Base-by-base conservation (phyloP, 805 yeast species). In the Candida broadrunensis region DNA sequence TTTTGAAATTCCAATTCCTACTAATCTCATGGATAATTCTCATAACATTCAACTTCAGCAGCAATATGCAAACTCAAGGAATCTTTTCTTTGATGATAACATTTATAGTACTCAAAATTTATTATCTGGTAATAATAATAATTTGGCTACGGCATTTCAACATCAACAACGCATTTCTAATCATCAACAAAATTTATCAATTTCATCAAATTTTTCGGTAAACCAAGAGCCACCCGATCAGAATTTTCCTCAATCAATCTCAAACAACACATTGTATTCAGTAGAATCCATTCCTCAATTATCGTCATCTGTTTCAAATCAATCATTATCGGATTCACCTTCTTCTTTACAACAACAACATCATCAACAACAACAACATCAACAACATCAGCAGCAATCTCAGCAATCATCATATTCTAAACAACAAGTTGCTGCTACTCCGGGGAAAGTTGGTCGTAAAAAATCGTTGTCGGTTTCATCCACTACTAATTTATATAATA, bases 271-370 rank as follows among this genome's bases (percentile, higher is more conserved):
- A n/a, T 49, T 61, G 13, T 59, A 56, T 35, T 61, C 65, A 36
- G 39, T 52, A 33, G 73, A 68, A 36, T 59, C 65, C 24, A 54
- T 67, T 29, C 72, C 71, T 11, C 70, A 55, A 33, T 53, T 65
- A 31, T 54, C 63, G 35, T 58, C 63, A 42, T 66, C 68, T 39
- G 54, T 54, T 19, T 61, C 67, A 30, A 63, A 62, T 48, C 70
- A 61, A 35, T 62, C 65, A 40, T 52, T 63, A 14, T 45, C 55
- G 41, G 70, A 61, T 41, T 54, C 62, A 19, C 67, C 70, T 4
- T 48, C 52, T 36, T 56, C 64, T n/a, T 41, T 47, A 18, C 54
- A 47, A 17, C 50, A 42, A 19, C 46, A 43, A 17, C 40, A 38
- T 25, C 38, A 26, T 6, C 43, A 36, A 19, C 39, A 37, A 7